Percentiles rank a stretch among this genome's conserved stretches.
phyloP scores from a whole-genome alignment of 208 protist genomes.

The Acanthamoeba triangularis region DNA sequence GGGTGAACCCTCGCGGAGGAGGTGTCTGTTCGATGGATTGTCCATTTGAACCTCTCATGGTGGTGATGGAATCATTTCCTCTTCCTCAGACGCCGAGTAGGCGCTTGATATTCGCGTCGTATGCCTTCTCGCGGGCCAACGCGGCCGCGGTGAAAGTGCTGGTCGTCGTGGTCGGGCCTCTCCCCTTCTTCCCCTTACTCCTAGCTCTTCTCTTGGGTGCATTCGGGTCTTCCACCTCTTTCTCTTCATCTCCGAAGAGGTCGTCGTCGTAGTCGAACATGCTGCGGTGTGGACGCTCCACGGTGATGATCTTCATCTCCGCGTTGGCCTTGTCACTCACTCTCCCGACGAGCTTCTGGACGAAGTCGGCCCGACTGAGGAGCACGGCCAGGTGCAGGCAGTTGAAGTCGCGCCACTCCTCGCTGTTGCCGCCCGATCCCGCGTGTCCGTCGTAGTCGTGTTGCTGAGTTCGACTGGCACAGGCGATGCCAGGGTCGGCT shows the following conservation, averaged over 20 bases:
- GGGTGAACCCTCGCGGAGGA: too few relatives aligned
- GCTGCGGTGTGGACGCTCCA: background rate
- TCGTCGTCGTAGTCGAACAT: background rate
- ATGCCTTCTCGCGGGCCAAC: background rate
- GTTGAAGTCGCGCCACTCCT: background rate
- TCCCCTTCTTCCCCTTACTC: background rate
- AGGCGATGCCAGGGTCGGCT: background rate
- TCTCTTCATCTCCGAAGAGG: background rate
- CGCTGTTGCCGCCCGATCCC: background rate
- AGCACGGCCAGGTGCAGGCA: background rate
- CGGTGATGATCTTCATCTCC: background rate
- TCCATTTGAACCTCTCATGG: too few relatives aligned
- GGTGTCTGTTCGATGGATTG: too few relatives aligned
- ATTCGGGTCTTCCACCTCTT: background rate
- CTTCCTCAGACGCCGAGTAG: too few relatives aligned
- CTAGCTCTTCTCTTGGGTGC: too few relatives aligned
- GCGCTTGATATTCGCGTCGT: too few relatives aligned
- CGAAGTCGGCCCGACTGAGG: background rate
- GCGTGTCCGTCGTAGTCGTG: slow-evolving; percentile 22
- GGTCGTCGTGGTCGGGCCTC: background rate
- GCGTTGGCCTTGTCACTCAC: background rate
- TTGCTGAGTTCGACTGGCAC: background rate
- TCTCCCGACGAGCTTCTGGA: background rate
- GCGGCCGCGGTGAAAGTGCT: background rate
- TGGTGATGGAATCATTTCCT: too few relatives aligned